Evolutionary conservation across 176 grass and related monocot genomes (phyloP).

Genomic region (Thalia dealbata): DNA sequence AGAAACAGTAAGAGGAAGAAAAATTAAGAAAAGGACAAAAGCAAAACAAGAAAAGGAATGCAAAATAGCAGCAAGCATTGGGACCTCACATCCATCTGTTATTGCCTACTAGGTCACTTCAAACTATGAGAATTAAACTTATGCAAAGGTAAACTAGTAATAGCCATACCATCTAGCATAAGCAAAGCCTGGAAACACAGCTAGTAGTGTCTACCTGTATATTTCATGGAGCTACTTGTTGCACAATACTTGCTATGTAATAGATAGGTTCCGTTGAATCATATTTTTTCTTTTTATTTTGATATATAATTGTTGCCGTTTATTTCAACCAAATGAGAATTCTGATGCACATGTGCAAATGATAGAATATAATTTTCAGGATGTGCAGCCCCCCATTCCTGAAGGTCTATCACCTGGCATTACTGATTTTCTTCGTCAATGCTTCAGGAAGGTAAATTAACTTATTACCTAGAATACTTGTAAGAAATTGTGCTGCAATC

Average conservation of each 20-base stretch:
- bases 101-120: no score
- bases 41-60: no score
- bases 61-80: no score
- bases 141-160: no score
- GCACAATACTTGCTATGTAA: background rate
- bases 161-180: no score
- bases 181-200: background rate
- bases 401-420: slow-evolving; percentile 89
- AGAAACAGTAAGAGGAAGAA: no score
- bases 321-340: background rate
- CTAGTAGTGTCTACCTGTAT: background rate
- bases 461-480: slow-evolving; percentile 2
- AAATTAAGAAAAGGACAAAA: no score
- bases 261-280: no score
- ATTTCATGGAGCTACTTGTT: background rate
- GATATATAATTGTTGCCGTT: no score
- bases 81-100: no score
- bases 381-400: slow-evolving; percentile 92
- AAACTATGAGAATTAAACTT: no score
- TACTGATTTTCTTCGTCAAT: slow-evolving; percentile 93
- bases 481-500: background rate
- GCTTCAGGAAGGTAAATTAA: slow-evolving; percentile 78
- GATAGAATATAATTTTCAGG: slow-evolving; percentile 36
- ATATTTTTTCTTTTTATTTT: no score
- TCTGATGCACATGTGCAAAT: background rate